Evolutionary conservation across 306 rosid species (phyloP), one percentile per base, ranked within the genome.

Genomic region (Quillaja saponaria): DNA sequence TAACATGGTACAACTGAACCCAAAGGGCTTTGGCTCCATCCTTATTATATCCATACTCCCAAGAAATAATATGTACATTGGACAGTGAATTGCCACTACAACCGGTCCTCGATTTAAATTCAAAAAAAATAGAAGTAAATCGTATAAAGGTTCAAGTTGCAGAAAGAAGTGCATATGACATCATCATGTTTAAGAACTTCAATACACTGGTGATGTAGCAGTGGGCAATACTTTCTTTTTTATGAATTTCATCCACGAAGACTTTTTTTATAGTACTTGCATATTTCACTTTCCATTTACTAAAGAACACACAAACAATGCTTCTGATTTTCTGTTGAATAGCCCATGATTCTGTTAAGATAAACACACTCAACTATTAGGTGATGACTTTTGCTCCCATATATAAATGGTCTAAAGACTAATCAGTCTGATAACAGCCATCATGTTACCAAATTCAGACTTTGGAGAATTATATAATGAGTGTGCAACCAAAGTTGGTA

Each of bases 221-320:
- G 15, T 12, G 13, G 12, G 17, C 7, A 45, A 5, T 6, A 45
- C 18, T 5, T 13, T 18, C 48, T 45, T 6, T 13, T 1, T 45
- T 18, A 45, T 10, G 17, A 50, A 31, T 5, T n/a, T 15, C 33
- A 28, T 31, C 6, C 20, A 33, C 46, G 42, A 28, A 45, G 15
- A 45, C 42, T 13, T 45, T 15, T 10, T 28, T 15, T 31, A 8
- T 61, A 7, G 16, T 44, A 52, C 16, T 10, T 31, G 53, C 15
- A 25, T 15, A 14, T 45, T 25, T 11, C 37, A 42, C n/a, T 21
- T 42, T 40, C n/a, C 0, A 25, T n/a, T 7, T 7, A 45, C 52
- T 14, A 45, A 25, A 61, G 41, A 45, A 61, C 11, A 14, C 10
- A 45, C 31, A 16, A 21, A 62, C 19, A 62, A 62, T 46, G 48